Conservation (phyloP, 768 basidiomycete genomes). For the Trametes meyenii region DNA sequence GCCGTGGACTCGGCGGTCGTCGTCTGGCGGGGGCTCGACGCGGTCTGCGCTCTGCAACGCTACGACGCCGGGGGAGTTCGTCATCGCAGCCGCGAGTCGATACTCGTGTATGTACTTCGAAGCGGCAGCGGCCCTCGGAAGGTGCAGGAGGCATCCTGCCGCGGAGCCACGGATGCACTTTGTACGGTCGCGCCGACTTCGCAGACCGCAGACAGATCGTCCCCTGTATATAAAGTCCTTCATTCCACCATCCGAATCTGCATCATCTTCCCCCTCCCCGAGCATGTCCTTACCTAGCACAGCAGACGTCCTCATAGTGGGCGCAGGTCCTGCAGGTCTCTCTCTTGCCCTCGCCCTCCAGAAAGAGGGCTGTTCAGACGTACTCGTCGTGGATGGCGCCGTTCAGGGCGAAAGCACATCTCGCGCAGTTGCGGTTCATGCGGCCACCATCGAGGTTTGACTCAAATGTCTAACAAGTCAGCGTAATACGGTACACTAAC, state of each 20-base stretch:
- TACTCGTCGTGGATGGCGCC: slow-evolving; percentile 48
- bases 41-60: too few species aligned
- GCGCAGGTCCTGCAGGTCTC: slow-evolving; percentile 54
- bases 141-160: neutral
- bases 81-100: too few species aligned
- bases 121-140: neutral
- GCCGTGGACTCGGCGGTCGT: too few species aligned
- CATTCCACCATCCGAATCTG: neutral
- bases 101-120: neutral
- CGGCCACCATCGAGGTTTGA: slow-evolving; percentile 54
- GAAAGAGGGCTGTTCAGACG: slow-evolving; percentile 43
- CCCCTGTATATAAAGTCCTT: neutral
- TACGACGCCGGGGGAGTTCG: too few species aligned
- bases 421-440: slow-evolving; percentile 51
- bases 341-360: slow-evolving; percentile 48
- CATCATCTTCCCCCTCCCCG: neutral
- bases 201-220: neutral
- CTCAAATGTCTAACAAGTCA: slow-evolving; percentile 26
- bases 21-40: too few species aligned
- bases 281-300: slow-evolving; percentile 37
- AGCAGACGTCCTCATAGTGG: slow-evolving; percentile 51
- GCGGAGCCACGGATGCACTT: neutral
- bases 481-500: too few species aligned
- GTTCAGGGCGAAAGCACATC: slow-evolving; percentile 40
- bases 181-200: neutral